A percentile compares a stretch with the other conserved stretches of the same genome.
Evolutionary conservation across 1,139 yeast species (phyloP).

Genomic region (Taiozyma sp.): DNA sequence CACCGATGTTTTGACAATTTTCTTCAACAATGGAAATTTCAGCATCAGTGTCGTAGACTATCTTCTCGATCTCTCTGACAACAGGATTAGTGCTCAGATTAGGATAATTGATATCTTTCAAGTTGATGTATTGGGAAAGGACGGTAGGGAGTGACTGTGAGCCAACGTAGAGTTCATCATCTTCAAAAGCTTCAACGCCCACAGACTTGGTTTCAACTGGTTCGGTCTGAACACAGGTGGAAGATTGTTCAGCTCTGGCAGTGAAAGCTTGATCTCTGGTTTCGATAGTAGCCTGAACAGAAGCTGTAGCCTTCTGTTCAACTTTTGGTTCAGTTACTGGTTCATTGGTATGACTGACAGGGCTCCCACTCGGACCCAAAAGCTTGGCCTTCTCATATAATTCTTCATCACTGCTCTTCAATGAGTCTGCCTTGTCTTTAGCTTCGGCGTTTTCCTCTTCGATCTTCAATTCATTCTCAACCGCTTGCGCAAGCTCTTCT

Average conservation of each 20-base stretch:
- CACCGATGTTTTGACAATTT: slow-evolving; percentile 28
- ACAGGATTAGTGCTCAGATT: slow-evolving; percentile 22
- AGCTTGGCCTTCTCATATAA: slow-evolving; percentile 8
- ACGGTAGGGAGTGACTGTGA: slow-evolving; percentile 21
- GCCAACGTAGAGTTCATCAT: slow-evolving; percentile 33
- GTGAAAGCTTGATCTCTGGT: slow-evolving; percentile 8
- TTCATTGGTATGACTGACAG: neutral
- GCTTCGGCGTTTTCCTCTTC: slow-evolving; percentile 5
- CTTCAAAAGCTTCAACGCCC: slow-evolving; percentile 29
- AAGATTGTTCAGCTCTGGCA: slow-evolving; percentile 4
- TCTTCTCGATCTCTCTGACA: slow-evolving; percentile 30
- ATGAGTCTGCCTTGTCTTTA: slow-evolving; percentile 1
- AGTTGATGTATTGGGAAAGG: slow-evolving; percentile 24
- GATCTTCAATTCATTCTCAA: slow-evolving; percentile 3
- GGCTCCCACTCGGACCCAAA: slow-evolving; percentile 5
- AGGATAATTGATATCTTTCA: slow-evolving; percentile 29
- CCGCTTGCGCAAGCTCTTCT: slow-evolving; percentile 1
- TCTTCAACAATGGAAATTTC: slow-evolving; percentile 32
- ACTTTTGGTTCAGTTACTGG: neutral
- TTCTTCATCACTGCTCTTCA: slow-evolving; percentile 12
- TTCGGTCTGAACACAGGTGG: slow-evolving; percentile 23
- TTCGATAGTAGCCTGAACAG: slow-evolving; percentile 2
- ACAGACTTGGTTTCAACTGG: slow-evolving; percentile 15
- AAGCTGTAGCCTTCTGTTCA: neutral
- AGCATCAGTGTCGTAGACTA: slow-evolving; percentile 34